Percentiles rank a stretch among this genome's conserved stretches.
These are phyloP conservation scores for Ceraceosorus bombacis DNA, from an alignment of 1,284 basidiomycete species.

Conservation along the genomic window DNA sequence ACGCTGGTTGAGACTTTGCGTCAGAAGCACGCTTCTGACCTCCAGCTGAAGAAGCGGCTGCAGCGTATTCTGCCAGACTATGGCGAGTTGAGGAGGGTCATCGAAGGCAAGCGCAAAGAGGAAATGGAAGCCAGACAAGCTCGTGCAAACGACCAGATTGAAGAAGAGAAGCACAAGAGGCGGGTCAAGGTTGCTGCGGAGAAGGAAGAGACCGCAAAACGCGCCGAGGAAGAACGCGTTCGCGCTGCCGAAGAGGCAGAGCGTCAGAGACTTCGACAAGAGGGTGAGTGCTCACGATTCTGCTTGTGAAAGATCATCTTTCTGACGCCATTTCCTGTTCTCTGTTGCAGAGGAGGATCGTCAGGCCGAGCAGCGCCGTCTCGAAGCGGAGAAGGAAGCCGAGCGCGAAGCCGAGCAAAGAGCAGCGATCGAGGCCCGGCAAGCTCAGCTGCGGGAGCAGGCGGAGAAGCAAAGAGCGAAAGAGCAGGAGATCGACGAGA, in stretches of 20 bases:
- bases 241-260: constrained; percentile 32
- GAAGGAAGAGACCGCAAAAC: constrained; percentile 22
- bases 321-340: neutral
- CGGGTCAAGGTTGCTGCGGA: constrained; percentile 29
- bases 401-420: constrained; percentile 44
- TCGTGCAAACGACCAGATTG: constrained; percentile 64
- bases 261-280: constrained; percentile 16
- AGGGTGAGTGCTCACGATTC: constrained; percentile 8
- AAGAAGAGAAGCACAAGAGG: constrained; percentile 75
- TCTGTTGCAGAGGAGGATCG: constrained; percentile 17
- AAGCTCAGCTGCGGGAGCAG: constrained; percentile 35
- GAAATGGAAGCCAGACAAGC: constrained; percentile 64
- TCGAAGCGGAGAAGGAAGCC: constrained; percentile 37
- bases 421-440: constrained; percentile 44
- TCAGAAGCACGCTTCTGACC: constrained; percentile 61
- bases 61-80: constrained; percentile 71
- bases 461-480: constrained; percentile 36
- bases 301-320: neutral
- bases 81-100: constrained; percentile 56
- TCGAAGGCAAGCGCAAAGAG: constrained; percentile 62
- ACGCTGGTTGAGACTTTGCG: constrained; percentile 57
- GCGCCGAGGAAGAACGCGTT: constrained; percentile 35
- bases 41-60: constrained; percentile 72
- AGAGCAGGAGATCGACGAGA: constrained; percentile 32
- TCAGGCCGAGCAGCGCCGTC: constrained; percentile 31